These are phyloP conservation scores for Tympanopsis confertula DNA, from an alignment of 2,329 filamentous ascomycete genomes.

Conservation along the genomic window DNA sequence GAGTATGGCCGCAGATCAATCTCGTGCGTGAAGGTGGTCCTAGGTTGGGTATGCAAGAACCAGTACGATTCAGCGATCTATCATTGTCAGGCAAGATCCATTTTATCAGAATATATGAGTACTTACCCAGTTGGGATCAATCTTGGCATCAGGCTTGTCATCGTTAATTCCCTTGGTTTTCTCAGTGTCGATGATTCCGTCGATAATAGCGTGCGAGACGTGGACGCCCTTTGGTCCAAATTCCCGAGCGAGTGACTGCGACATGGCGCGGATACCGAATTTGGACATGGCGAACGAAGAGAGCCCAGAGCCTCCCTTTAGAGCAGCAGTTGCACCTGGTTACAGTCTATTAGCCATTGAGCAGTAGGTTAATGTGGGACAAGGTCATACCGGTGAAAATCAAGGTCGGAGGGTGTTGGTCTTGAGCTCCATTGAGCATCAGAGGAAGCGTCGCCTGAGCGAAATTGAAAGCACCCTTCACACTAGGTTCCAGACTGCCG, in stretches of 20 bases:
- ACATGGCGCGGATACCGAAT: slow-evolving; percentile 36
- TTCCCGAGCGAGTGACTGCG: slow-evolving; percentile 36
- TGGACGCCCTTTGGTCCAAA: slow-evolving; percentile 43
- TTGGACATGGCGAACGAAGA: slow-evolving; percentile 36
- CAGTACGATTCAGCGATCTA: slow-evolving; percentile 44
- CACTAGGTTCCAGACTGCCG: slow-evolving; percentile 9
- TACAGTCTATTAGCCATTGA: slow-evolving; percentile 37
- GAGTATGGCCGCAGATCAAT: slow-evolving; percentile 26
- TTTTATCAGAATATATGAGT: too few species aligned
- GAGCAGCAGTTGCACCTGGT: slow-evolving; percentile 33
- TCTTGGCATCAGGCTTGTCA: slow-evolving; percentile 32
- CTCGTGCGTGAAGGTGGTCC: slow-evolving; percentile 38
- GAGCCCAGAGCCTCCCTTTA: slow-evolving; percentile 36
- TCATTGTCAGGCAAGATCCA: slow-evolving; percentile 8
- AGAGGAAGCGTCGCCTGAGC: slow-evolving; percentile 32
- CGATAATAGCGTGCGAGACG: slow-evolving; percentile 40
- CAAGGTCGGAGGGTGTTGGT: slow-evolving; percentile 2
- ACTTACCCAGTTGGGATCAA: slow-evolving; percentile 32
- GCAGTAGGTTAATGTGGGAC: slow-evolving; percentile 26
- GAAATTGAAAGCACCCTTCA: slow-evolving; percentile 36
- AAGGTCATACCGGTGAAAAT: not conserved
- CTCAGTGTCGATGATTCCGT: slow-evolving; percentile 42
- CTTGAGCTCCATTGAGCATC: slow-evolving; percentile 24
- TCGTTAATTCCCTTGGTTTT: slow-evolving; percentile 35
- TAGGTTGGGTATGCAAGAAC: slow-evolving; percentile 38